These are phyloP conservation scores for Amaranthus tricolor DNA, from an alignment of 179 eudicot genomes.

Conservation along the genomic window DNA sequence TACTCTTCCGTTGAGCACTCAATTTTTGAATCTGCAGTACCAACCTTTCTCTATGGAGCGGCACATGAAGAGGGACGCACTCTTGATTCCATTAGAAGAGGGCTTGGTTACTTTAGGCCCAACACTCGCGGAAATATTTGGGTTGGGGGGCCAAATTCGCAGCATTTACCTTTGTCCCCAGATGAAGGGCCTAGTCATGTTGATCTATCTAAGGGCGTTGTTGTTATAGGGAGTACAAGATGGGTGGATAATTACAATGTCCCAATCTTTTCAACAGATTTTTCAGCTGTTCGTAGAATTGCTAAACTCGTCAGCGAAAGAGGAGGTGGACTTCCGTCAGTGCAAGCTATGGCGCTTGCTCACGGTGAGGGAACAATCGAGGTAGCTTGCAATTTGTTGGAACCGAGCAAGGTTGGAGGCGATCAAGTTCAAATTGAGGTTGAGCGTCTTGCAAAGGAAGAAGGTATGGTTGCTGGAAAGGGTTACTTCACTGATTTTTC, in stretches of 20 bases:
- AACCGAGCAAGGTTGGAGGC: slow-evolving; percentile 55
- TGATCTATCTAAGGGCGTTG: slow-evolving; percentile 50
- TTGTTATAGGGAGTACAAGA: slow-evolving; percentile 65
- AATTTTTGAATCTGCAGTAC: slow-evolving; percentile 45
- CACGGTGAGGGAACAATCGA: slow-evolving; percentile 67
- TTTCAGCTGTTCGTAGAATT: slow-evolving; percentile 52
- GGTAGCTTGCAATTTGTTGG: slow-evolving; percentile 81
- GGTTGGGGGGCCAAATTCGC: slow-evolving; percentile 58
- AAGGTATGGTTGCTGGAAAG: slow-evolving; percentile 56
- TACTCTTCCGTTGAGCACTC: not conserved
- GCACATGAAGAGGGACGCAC: slow-evolving; percentile 52
- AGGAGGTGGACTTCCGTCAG: slow-evolving; percentile 77
- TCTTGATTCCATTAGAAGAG: slow-evolving; percentile 77
- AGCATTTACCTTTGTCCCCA: slow-evolving; percentile 48
- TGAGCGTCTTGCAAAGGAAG: slow-evolving; percentile 58
- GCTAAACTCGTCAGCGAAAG: slow-evolving; percentile 70
- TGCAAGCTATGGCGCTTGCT: slow-evolving; percentile 92
- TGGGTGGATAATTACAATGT: slow-evolving; percentile 94
- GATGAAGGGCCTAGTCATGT: slow-evolving; percentile 64
- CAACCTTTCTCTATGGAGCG: slow-evolving; percentile 67
- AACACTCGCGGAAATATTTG: slow-evolving; percentile 52
- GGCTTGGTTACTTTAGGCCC: slow-evolving; percentile 69
- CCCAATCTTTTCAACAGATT: slow-evolving; percentile 57
- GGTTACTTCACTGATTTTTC: slow-evolving; percentile 78
- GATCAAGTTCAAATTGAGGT: slow-evolving; percentile 59